Conservation (phyloP, 352 stramenopile species). For the Phytophthora brassicae region DNA sequence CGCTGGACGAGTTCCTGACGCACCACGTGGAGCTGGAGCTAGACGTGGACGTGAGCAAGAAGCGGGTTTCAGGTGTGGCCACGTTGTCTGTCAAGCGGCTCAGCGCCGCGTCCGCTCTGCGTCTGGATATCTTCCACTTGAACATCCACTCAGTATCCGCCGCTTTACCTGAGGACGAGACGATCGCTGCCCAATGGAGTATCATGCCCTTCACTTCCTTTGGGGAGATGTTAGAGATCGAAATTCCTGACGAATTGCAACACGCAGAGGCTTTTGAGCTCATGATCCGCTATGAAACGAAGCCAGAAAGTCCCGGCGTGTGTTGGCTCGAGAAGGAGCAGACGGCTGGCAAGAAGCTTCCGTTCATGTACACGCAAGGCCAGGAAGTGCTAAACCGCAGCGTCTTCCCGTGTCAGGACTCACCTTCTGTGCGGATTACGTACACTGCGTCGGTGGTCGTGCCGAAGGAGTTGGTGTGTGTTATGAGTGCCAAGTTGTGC, state of each 20-base stretch:
- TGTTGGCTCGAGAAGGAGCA: slow-evolving; percentile 86
- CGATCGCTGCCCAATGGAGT: slow-evolving; percentile 34
- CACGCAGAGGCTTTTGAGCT: slow-evolving; percentile 27
- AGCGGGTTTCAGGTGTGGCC: slow-evolving; percentile 32
- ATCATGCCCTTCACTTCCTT: slow-evolving; percentile 68
- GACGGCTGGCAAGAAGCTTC: slow-evolving; percentile 72
- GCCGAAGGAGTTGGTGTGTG: slow-evolving; percentile 89
- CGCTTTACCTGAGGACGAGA: slow-evolving; percentile 12
- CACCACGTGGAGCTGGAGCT: slow-evolving; percentile 54
- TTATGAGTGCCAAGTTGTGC: slow-evolving; percentile 78
- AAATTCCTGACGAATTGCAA: slow-evolving; percentile 37
- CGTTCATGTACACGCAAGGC: slow-evolving; percentile 87
- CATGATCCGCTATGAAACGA: slow-evolving; percentile 64
- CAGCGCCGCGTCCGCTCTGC: slow-evolving; percentile 19
- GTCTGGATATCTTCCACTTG: slow-evolving; percentile 69
- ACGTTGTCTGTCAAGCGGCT: slow-evolving; percentile 42
- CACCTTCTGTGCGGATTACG: slow-evolving; percentile 94
- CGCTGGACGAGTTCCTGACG: slow-evolving; percentile 50
- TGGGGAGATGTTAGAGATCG: slow-evolving; percentile 54
- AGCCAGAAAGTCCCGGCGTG: slow-evolving; percentile 65
- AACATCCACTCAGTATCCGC: slow-evolving; percentile 48
- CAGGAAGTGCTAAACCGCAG: slow-evolving; percentile 87
- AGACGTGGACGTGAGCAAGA: slow-evolving; percentile 45
- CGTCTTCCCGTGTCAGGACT: slow-evolving; percentile 92
- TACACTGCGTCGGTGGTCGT: slow-evolving; percentile 94